Evolutionary conservation across 1,284 basidiomycete species (phyloP), one percentile per base, ranked within the genome.

Genomic region (Clitocybe nebularis): DNA sequence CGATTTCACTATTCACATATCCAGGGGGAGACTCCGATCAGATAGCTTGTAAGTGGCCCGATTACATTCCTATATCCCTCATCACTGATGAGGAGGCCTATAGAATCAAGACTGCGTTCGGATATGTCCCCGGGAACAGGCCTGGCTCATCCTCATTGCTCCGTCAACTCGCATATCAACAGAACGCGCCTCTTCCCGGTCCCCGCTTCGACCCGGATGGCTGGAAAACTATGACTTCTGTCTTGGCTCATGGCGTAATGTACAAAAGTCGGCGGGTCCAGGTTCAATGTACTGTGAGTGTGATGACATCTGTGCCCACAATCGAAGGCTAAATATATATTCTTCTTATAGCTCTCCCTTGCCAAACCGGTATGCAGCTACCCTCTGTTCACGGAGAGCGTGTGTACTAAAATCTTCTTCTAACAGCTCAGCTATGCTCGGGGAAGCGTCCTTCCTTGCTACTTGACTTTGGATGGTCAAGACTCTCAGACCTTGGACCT

Each of bases 61-160:
- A n/a, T n/a, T n/a, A n/a, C n/a, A n/a, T n/a, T n/a, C n/a, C n/a
- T n/a, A n/a, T n/a, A n/a, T n/a, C n/a, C n/a, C n/a, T n/a, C n/a
- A n/a, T n/a, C n/a, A n/a, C n/a, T n/a, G n/a, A n/a, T n/a, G n/a
- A n/a, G n/a, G n/a, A n/a, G n/a, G n/a, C n/a, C n/a, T 17, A 7
- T 45, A 75, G 74, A 49, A 64, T 77, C 37, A 71, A 66, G 39
- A 74, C 74, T 2, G 65, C 68, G 5, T 71, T 76, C 49, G 72
- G 66, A 23, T 76, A 74, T 53, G 64, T 75, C 10, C 71, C 74
- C 9, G 68, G 61, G 42, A 67, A 57, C 13, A 61, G 68, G 29
- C 71, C 75, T 4, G 67, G 66, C 5, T 53, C 66, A 11, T 64
- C 69, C 14, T 74, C 73, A 8, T 19, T 68, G 19, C 61, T 74